Evolutionary conservation across 2,329 filamentous ascomycete genomes (phyloP).

Genomic region (Colletotrichum agaves): DNA sequence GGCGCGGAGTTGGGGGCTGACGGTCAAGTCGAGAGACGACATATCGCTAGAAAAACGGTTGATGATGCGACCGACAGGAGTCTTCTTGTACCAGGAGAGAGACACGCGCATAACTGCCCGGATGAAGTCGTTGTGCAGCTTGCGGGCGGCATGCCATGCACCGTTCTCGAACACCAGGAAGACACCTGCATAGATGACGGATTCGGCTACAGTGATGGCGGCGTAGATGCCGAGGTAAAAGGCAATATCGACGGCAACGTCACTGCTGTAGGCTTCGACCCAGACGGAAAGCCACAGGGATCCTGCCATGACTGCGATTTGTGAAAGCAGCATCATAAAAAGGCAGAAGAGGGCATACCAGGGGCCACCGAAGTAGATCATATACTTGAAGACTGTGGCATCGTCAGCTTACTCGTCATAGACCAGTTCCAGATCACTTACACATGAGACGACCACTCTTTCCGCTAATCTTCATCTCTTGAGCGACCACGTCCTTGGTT

Average conservation of each 20-base stretch:
- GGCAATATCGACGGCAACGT: conserved; percentile 54
- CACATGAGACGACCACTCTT: conserved; percentile 56
- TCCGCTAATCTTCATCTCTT: conserved; percentile 60
- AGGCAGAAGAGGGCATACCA: conserved; percentile 54
- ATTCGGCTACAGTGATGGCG: conserved; percentile 55
- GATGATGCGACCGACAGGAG: conserved; percentile 62
- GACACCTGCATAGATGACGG: conserved; percentile 53
- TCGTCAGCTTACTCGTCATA: conserved; percentile 28
- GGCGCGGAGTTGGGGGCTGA: conserved; percentile 57
- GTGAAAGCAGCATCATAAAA: conserved; percentile 52
- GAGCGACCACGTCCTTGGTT: conserved; percentile 56
- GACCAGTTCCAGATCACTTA: conserved; percentile 42
- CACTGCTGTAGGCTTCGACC: conserved; percentile 62
- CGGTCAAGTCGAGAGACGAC: conserved; percentile 61
- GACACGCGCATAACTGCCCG: conserved; percentile 63
- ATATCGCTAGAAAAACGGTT: conserved; percentile 69
- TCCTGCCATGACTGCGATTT: conserved; percentile 54
- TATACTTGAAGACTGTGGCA: conserved; percentile 58
- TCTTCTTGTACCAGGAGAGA: conserved; percentile 66
- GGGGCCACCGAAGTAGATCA: conserved; percentile 61
- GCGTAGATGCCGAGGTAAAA: conserved; percentile 67
- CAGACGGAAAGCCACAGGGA: conserved; percentile 63
- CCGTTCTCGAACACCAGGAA: conserved; percentile 64
- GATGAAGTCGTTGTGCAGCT: conserved; percentile 64
- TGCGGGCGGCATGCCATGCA: conserved; percentile 65